Conservation (phyloP, 129 eudicot genomes). For the Tagetes erecta region DNA sequence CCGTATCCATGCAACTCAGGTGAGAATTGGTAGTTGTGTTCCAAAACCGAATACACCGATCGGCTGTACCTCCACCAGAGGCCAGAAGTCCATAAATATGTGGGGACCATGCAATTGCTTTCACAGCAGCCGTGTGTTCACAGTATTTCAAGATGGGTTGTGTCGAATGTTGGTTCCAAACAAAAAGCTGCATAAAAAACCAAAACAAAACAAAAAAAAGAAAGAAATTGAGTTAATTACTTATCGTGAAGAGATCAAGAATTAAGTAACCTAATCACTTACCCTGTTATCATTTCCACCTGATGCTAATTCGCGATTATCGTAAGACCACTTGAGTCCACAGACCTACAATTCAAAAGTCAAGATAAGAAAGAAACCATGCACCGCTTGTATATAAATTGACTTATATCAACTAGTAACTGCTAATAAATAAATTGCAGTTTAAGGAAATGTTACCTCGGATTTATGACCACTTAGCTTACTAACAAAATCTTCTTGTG, state of each 20-base stretch:
- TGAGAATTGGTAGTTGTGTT: slow-evolving; percentile 91
- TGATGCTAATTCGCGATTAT: slow-evolving; percentile 94
- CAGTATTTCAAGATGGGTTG: slow-evolving; percentile 89
- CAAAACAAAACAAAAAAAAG: neutral
- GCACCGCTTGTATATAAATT: neutral
- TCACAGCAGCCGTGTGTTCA: slow-evolving; percentile 97
- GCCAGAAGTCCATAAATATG: slow-evolving; percentile 94
- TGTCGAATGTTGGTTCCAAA: slow-evolving; percentile 94
- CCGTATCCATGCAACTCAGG: slow-evolving; percentile 97
- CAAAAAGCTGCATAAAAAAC: slow-evolving; percentile 63
- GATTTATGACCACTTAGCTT: slow-evolving; percentile 91
- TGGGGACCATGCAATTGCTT: slow-evolving; percentile 99
- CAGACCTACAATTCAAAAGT: slow-evolving; percentile 62
- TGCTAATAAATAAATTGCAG: neutral
- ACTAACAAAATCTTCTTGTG: slow-evolving; percentile 83
- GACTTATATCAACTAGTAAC: neutral
- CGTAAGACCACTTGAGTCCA: slow-evolving; percentile 98
- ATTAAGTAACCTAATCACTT: slow-evolving; percentile 31
- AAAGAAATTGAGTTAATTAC: neutral
- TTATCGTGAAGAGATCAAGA: neutral
- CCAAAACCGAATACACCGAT: slow-evolving; percentile 95
- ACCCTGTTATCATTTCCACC: slow-evolving; percentile 97
- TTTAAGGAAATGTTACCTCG: slow-evolving; percentile 53
- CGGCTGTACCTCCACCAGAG: slow-evolving; percentile 99
- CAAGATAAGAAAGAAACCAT: slow-evolving; percentile 10